Evolutionary conservation across 331 rosid species (phyloP), one percentile per base, ranked within the genome.

Genomic region (Malus hybrid): DNA sequence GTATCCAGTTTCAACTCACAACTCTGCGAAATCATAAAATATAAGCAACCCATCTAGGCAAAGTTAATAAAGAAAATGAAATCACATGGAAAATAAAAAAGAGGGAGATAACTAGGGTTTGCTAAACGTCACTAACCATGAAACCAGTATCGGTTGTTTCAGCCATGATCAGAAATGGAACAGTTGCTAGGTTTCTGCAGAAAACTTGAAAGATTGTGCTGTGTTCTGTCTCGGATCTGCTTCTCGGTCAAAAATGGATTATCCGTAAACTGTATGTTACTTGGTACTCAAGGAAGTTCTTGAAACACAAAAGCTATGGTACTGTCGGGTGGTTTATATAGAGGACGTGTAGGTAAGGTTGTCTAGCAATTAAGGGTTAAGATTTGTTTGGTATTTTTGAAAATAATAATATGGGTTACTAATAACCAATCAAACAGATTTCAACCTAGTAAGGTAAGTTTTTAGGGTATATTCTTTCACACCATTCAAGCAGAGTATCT

Each of bases 1-100:
- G 81, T 81, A 39, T 81, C 78, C 33, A 81, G 12, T 69, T 81
- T 72, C 71, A 81, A 27, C 9, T 34, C 36, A 67, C 82, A 81
- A 16, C 52, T 77, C 81, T 77, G 74, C 72, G 50, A 48, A 74
- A 46, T 28, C 77, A 61, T 16, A 29, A 44, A 18, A 18, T 24
- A 39, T 28, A 20, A 10, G 1, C 16, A 36, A 2, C 20, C 10
- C 10, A 14, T 56, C 2, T 10, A 5, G 66, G 44, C 19, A 19
- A 57, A 27, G 39, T 2, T 6, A 68, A 31, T 28, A 7, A 24
- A 20, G 31, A 57, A 36, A 3, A 9, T 13, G 19, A 20, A 42
- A 39, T 10, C 14, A 13, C 8, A 20, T 67, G 56, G 71, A 67
- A 65, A 36, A 18, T n/a, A 22, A 27, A 18, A 18, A 36, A 1